Percentiles rank a stretch among this genome's conserved stretches.
Conservation (phyloP, 2,329 filamentous ascomycete species). For the Cladosporium sp. region DNA sequence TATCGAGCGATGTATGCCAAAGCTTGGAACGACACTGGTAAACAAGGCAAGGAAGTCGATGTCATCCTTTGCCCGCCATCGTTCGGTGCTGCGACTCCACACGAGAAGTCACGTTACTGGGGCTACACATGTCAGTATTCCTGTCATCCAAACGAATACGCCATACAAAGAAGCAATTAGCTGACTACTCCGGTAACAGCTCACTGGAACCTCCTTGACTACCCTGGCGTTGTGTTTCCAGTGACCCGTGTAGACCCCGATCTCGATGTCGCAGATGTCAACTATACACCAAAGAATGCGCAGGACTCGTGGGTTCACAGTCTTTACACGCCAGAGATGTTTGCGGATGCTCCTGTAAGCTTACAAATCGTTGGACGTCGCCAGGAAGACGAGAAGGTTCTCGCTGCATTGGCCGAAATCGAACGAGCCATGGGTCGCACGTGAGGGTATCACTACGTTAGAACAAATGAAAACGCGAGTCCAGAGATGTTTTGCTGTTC, state of each 20-base stretch:
- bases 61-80: slow-evolving; percentile 64
- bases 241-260: slow-evolving; percentile 28
- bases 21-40: slow-evolving; percentile 16
- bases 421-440: slow-evolving; percentile 9
- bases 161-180: background rate
- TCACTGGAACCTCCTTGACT: slow-evolving; percentile 69
- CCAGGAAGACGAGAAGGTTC: slow-evolving; percentile 58
- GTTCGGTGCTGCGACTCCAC: slow-evolving; percentile 56
- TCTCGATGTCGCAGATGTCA: slow-evolving; percentile 22
- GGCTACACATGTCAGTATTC: slow-evolving; percentile 55
- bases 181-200: slow-evolving; percentile 43
- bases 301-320: slow-evolving; percentile 58
- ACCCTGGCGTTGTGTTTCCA: slow-evolving; percentile 61
- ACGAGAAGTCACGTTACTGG: slow-evolving; percentile 61
- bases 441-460: background rate
- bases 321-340: slow-evolving; percentile 44
- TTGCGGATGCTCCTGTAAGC: slow-evolving; percentile 53
- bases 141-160: background rate
- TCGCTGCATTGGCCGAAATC: slow-evolving; percentile 52
- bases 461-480: background rate
- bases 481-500: background rate
- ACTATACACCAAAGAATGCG: slow-evolving; percentile 6
- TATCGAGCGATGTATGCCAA: slow-evolving; percentile 19
- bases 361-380: slow-evolving; percentile 58
- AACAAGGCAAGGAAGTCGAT: slow-evolving; percentile 48